Evolutionary conservation across 2,329 filamentous ascomycete genomes (phyloP), one percentile per base, ranked within the genome.

Genomic region (Cytospora piceicola): DNA sequence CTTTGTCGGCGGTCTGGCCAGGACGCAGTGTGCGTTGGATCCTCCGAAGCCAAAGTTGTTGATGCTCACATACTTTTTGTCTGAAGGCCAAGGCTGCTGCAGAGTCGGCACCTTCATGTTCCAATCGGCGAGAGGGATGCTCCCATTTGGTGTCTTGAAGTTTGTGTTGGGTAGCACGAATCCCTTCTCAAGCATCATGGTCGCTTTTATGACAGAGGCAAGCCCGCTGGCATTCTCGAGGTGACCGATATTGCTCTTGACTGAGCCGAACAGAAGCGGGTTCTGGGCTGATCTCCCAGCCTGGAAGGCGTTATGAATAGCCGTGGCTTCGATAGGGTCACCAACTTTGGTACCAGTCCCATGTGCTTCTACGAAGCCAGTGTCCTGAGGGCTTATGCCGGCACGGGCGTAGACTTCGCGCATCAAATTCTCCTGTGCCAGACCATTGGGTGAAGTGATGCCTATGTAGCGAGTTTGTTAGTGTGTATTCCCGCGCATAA

Each of bases 271-370:
- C 4, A 67, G 20, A 4, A 73, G 49, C 14, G 67, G 67, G 15
- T 65, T 46, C 11, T 55, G n/a, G 2, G 39, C 1, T 22, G 55
- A 36, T n/a, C 66, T 54, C 1, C 24, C n/a, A 2, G 66, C 61
- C 22, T 32, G 58, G 27, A 71, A 70, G 1, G 69, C 69, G 1
- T 61, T 55, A 34, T 68, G 4, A 24, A 81, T 72, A 0, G 77
- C 79, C 0, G 59, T 59, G 0, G 74, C 71, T 65, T 82, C 80
- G 0, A 73, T 64, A 0, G 75, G 75, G 61, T 80, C 78, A 1
- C 80, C 79, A 3, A 73, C 72, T n/a, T 61, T 14, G 1, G 75
- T 77, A 0, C 75, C 75, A 0, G 70, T 72, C 17, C 77, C 77
- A 52, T 70, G 74, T 4, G 70, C 69, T 52, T 75, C 73, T 2